Conservation (phyloP, 495 filamentous ascomycete species). For the Xylaria acuta region DNA sequence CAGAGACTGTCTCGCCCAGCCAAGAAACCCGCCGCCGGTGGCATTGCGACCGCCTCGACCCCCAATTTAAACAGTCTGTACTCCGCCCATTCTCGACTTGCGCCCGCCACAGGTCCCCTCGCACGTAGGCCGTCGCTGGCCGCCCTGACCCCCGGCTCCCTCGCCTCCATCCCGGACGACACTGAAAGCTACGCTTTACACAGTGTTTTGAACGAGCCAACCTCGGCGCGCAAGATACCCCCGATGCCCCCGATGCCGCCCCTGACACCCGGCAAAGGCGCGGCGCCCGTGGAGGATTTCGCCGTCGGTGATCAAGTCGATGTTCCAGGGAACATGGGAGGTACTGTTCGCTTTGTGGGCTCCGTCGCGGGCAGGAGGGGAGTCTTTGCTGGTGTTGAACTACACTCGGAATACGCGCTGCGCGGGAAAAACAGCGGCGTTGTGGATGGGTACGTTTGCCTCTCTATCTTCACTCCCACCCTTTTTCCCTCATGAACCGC, state of each 20-base stretch:
- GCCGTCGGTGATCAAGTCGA: conserved; percentile 90
- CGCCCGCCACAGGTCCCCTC: conserved; percentile 52
- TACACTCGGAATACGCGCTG: conserved; percentile 77
- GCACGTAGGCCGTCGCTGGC: conserved; percentile 71
- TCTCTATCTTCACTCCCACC: conserved; percentile 11
- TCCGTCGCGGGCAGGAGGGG: conserved; percentile 87
- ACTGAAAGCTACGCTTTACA: conserved; percentile 64
- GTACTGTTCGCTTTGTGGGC: conserved; percentile 88
- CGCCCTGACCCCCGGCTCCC: conserved; percentile 65
- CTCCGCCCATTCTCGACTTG: conserved; percentile 50
- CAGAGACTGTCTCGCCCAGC: conserved; percentile 36
- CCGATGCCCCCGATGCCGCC: conserved; percentile 41
- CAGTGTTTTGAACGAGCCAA: conserved; percentile 54
- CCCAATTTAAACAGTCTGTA: conserved; percentile 62
- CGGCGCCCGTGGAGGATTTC: conserved; percentile 48
- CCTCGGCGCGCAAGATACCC: conserved; percentile 35
- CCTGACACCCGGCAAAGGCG: conserved; percentile 42
- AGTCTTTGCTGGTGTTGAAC: conserved; percentile 91
- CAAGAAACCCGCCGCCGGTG: conserved; percentile 43
- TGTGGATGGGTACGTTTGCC: conserved; percentile 82
- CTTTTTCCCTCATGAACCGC: conserved; percentile 3
- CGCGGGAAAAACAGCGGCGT: conserved; percentile 96
- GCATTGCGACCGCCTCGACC: conserved; percentile 63
- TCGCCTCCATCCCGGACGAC: conserved; percentile 67
- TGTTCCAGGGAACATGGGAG: conserved; percentile 93